Percentiles rank a stretch among this genome's conserved stretches.
These are phyloP conservation scores for Beauveria australis DNA, from an alignment of 2,329 filamentous ascomycete genomes.

Conservation along the genomic window DNA sequence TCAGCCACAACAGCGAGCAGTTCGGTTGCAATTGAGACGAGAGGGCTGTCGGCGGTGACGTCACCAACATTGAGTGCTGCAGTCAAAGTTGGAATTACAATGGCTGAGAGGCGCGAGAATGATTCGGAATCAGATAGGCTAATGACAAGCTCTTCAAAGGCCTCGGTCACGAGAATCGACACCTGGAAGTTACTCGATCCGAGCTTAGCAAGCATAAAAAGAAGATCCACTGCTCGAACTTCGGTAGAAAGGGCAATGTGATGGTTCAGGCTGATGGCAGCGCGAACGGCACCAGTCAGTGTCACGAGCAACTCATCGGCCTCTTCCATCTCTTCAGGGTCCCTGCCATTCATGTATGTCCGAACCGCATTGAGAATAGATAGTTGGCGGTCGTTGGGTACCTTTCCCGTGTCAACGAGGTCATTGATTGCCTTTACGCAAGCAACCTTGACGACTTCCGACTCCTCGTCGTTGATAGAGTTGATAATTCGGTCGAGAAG, in stretches of 20 bases:
- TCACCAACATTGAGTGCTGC: conserved; percentile 84
- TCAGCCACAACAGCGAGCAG: conserved; percentile 74
- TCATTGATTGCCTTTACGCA: conserved; percentile 80
- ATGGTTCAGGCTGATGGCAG: conserved; percentile 73
- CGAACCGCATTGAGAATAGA: conserved; percentile 55
- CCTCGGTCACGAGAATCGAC: conserved; percentile 77
- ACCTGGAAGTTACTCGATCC: conserved; percentile 88
- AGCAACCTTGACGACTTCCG: conserved; percentile 85
- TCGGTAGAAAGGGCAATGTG: conserved; percentile 64
- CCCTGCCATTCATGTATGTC: conserved; percentile 70
- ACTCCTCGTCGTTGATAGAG: conserved; percentile 65
- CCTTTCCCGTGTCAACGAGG: conserved; percentile 46
- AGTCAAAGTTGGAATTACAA: conserved; percentile 79
- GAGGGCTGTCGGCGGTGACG: conserved; percentile 73
- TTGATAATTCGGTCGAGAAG: conserved; percentile 68
- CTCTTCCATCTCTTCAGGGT: conserved; percentile 75
- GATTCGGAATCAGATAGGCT: conserved; percentile 58
- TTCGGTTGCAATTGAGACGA: conserved; percentile 81
- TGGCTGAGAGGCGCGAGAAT: conserved; percentile 72
- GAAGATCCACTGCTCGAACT: conserved; percentile 66
- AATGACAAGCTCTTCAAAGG: conserved; percentile 79
- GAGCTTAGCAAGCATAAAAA: conserved; percentile 84
- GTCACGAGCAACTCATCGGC: conserved; percentile 89
- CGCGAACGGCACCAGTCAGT: conserved; percentile 75
- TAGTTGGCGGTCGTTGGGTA: conserved; percentile 48